These are phyloP conservation scores for Cytospora leucostoma DNA, from an alignment of 2,329 filamentous ascomycete genomes.

Conservation along the genomic window DNA sequence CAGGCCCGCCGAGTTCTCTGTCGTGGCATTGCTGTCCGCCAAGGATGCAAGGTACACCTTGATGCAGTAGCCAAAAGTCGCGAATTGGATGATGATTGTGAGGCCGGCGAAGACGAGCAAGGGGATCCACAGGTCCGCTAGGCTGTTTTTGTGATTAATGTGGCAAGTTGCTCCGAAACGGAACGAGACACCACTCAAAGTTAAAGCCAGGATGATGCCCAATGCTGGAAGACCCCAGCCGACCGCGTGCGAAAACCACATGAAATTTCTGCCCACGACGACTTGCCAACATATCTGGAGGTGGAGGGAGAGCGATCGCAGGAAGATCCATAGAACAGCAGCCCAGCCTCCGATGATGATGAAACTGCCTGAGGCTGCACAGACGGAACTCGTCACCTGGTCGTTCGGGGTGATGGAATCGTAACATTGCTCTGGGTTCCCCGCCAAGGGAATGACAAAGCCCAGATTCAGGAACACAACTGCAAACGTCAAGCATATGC, in stretches of 20 bases:
- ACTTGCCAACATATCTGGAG: slow-evolving; percentile 98
- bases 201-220: slow-evolving; percentile 73
- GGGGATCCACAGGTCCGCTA: slow-evolving; percentile 89
- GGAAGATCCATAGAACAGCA: slow-evolving; percentile 86
- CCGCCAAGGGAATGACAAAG: slow-evolving; percentile 84
- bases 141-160: slow-evolving; percentile 84
- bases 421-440: slow-evolving; percentile 78
- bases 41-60: slow-evolving; percentile 90
- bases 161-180: slow-evolving; percentile 91
- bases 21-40: slow-evolving; percentile 69
- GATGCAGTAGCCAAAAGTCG: slow-evolving; percentile 89
- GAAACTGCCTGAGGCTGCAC: slow-evolving; percentile 85
- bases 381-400: slow-evolving; percentile 80
- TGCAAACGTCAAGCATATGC: slow-evolving; percentile 77
- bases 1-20: slow-evolving; percentile 66
- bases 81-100: slow-evolving; percentile 78
- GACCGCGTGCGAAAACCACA: slow-evolving; percentile 76
- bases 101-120: slow-evolving; percentile 75
- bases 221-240: slow-evolving; percentile 84
- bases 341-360: slow-evolving; percentile 84
- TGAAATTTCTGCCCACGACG: slow-evolving; percentile 83
- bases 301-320: slow-evolving; percentile 87
- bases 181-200: slow-evolving; percentile 89
- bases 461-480: slow-evolving; percentile 81
- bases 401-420: slow-evolving; percentile 91